These are phyloP conservation scores for Eucalyptus globulus DNA, from an alignment of 345 rosid genomes.

Conservation along the genomic window DNA sequence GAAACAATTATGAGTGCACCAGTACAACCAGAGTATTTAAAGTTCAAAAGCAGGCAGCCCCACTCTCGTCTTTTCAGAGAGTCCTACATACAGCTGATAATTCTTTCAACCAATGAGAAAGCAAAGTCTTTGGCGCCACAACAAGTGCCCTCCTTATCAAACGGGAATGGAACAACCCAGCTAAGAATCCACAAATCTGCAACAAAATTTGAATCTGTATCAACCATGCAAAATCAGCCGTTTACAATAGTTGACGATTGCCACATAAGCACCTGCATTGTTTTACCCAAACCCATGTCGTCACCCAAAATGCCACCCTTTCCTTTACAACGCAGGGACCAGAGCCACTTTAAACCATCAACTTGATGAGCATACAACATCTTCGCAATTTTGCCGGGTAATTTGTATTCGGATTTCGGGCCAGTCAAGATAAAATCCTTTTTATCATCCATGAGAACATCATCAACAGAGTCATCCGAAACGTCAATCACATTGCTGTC, in stretches of 20 bases:
- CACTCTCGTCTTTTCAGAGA: slow-evolving; percentile 83
- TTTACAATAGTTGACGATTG: background rate
- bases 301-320: slow-evolving; percentile 99
- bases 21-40: background rate
- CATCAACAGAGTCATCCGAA: slow-evolving; percentile 23
- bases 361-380: slow-evolving; percentile 79
- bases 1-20: background rate
- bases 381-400: slow-evolving; percentile 49
- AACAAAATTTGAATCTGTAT: background rate
- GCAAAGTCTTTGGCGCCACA: slow-evolving; percentile 92
- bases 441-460: slow-evolving; percentile 18
- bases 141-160: slow-evolving; percentile 73
- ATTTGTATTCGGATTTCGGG: slow-evolving; percentile 29
- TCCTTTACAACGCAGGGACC: slow-evolving; percentile 78
- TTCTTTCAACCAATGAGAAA: slow-evolving; percentile 96
- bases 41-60: slow-evolving; percentile 3
- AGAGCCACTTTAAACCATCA: slow-evolving; percentile 88
- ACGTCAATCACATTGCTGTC: slow-evolving; percentile 1
- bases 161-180: slow-evolving; percentile 72
- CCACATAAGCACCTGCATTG: slow-evolving; percentile 71
- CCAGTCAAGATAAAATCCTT: too few species aligned
- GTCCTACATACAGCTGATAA: slow-evolving; percentile 73
- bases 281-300: slow-evolving; percentile 98
- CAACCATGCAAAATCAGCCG: background rate
- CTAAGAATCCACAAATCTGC: slow-evolving; percentile 88